These are phyloP conservation scores for Penicillium sp. DNA, from an alignment of 2,329 filamentous ascomycete genomes.

Conservation along the genomic window DNA sequence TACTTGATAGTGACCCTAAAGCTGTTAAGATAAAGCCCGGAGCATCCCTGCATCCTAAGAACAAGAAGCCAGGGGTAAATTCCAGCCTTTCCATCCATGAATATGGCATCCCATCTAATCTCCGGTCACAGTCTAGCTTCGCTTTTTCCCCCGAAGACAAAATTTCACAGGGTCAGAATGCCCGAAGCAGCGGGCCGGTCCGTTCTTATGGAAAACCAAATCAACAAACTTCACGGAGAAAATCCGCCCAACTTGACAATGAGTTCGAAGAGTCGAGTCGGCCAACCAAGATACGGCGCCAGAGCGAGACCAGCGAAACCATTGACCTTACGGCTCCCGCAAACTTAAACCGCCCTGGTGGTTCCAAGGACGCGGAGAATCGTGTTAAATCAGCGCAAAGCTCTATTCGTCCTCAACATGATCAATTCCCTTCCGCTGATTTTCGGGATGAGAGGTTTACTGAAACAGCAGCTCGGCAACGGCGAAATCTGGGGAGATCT, in stretches of 20 bases:
- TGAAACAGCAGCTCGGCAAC: constrained; percentile 22
- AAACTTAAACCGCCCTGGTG: constrained; percentile 6
- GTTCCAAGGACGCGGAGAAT: constrained; percentile 25
- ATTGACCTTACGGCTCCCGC: constrained; percentile 1
- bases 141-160: constrained; percentile 26
- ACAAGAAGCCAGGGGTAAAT: constrained; percentile 25
- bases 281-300: constrained; percentile 31
- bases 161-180: constrained; percentile 23
- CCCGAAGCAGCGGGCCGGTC: constrained; percentile 35
- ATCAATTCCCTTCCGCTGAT: constrained; percentile 7
- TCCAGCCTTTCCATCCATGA: neutral
- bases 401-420: neutral
- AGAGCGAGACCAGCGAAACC: constrained; percentile 12
- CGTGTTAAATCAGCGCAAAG: constrained; percentile 6
- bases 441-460: constrained; percentile 27
- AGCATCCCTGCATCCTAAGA: constrained; percentile 17
- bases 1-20: constrained; percentile 16
- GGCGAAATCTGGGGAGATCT: constrained; percentile 14
- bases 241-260: constrained; percentile 10
- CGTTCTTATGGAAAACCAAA: constrained; percentile 25
- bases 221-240: neutral
- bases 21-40: constrained; percentile 32
- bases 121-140: constrained; percentile 9
- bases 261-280: constrained; percentile 20
- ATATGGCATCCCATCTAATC: constrained; percentile 1